phyloP scores from a whole-genome alignment of 2,329 filamentous ascomycete genomes.

The Penicillium freii region DNA sequence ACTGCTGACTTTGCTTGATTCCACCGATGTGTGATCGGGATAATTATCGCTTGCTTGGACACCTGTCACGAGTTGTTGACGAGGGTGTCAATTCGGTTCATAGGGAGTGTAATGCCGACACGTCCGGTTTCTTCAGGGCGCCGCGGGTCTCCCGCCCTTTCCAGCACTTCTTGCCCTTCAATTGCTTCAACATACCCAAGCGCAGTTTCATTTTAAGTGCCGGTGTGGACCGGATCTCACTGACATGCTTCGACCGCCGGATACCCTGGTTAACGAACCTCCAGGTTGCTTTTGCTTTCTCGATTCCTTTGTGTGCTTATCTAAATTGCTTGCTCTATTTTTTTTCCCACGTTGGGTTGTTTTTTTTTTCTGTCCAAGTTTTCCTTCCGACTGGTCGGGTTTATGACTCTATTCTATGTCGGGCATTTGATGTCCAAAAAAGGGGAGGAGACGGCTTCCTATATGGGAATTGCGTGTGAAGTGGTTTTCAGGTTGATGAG shows the following conservation, averaged over 20 bases:
- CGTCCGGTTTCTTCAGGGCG: constrained; percentile 10
- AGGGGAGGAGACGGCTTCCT: not conserved
- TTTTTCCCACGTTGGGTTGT: constrained; percentile 7
- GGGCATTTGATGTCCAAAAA: constrained; percentile 14
- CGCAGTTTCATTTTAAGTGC: constrained; percentile 21
- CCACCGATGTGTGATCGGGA: constrained; percentile 8
- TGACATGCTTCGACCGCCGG: constrained; percentile 19
- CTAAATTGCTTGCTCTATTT: constrained; percentile 24
- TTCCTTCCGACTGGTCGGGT: constrained; percentile 14
- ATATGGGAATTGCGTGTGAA: constrained; percentile 9
- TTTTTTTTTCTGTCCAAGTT: constrained; percentile 4
- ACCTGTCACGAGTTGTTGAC: constrained; percentile 7
- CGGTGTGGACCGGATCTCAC: constrained; percentile 19
- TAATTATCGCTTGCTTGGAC: constrained; percentile 14
- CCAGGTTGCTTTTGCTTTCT: constrained; percentile 16
- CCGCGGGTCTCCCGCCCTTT: constrained; percentile 18
- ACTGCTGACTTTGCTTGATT: constrained; percentile 79
- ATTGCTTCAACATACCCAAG: constrained; percentile 27
- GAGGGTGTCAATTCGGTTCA: constrained; percentile 8
- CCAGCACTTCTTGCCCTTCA: constrained; percentile 20
- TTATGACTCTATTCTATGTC: constrained; percentile 17
- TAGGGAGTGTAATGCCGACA: constrained; percentile 10
- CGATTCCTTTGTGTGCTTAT: constrained; percentile 16
- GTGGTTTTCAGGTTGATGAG: constrained; percentile 9
- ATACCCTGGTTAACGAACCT: constrained; percentile 24